Base-by-base conservation (phyloP, 768 basidiomycete genomes). In the Mycena leptocephala region DNA sequence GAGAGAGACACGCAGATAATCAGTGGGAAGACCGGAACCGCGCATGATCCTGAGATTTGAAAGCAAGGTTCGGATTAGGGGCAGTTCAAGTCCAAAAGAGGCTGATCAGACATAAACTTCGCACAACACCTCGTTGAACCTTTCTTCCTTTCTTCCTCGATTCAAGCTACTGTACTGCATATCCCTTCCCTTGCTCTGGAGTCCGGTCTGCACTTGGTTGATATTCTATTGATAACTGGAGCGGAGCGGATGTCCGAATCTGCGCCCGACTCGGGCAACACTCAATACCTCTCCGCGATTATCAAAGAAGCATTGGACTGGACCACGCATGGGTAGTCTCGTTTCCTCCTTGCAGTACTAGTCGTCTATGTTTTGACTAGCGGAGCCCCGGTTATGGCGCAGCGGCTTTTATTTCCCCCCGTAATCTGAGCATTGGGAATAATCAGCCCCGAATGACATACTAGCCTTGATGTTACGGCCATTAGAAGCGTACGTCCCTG, bases 1-100 rank as follows among this genome's bases (percentile, higher is more conserved):
- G 72, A 65, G 33, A 66, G 58, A 22, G 41, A 66, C 65, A 56
- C 30, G 53, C 48, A 41, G 43, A 53, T 28, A 35, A 53, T 74
- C 43, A 33, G 56, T 33, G 56, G 35, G 59, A 59, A n/a, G n/a
- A n/a, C n/a, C n/a, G 11, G 32, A 35, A 10, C 11, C 28, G 26
- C 20, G 10, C 61, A 39, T 62, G 24, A 39, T 41, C 37, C 55
- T 56, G 13, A 18, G 43, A 6, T 46, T 11, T 20, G 2, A 46
- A 46, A 7, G 1, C 28, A 18, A 56, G 28, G 14, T 56, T n/a
- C n/a, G n/a, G n/a, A n/a, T n/a, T n/a, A n/a, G n/a, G n/a, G n/a
- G n/a, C n/a, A 30, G 30, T 58, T 58, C 28, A 32, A 32, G 55
- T 58, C 32, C 28, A 22, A 58, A 30, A 13, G 30, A 14, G 8